These are phyloP conservation scores for Fusarium setosum DNA, from an alignment of 2,329 filamentous ascomycete species.

Conservation along the genomic window DNA sequence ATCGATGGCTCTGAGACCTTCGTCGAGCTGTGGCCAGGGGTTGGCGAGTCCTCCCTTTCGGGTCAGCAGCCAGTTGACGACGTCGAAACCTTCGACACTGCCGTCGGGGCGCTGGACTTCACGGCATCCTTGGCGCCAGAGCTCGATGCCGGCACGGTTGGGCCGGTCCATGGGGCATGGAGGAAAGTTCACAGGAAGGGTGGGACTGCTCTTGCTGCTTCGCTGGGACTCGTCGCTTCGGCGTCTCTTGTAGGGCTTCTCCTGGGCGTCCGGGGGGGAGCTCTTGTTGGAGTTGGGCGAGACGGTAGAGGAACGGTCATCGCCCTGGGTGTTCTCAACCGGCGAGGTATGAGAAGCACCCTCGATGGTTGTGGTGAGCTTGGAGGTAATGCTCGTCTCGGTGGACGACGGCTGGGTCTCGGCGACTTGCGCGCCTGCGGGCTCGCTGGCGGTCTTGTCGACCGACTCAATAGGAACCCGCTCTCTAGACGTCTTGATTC, in stretches of 20 bases:
- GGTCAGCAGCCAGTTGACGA: constrained; percentile 36
- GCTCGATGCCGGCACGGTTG: background rate
- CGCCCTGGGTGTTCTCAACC: background rate
- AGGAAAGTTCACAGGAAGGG: constrained; percentile 24
- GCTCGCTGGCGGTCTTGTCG: too few relatives aligned
- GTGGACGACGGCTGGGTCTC: background rate
- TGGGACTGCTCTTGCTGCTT: background rate
- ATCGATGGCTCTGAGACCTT: constrained; percentile 24
- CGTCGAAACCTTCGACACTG: constrained; percentile 26
- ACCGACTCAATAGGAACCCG: constrained; percentile 3
- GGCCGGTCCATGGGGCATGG: constrained; percentile 19
- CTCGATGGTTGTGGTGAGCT: background rate
- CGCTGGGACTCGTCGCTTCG: constrained; percentile 16
- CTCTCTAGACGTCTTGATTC: background rate
- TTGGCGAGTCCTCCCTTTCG: constrained; percentile 31
- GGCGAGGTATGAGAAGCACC: background rate
- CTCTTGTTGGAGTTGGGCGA: background rate
- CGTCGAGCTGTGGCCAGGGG: constrained; percentile 33
- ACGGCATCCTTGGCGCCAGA: constrained; percentile 36
- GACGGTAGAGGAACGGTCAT: constrained; percentile 8
- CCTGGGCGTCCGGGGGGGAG: background rate
- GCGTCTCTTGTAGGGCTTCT: background rate
- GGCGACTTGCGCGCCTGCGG: background rate
- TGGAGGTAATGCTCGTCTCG: background rate
- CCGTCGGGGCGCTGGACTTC: constrained; percentile 27